Evolutionary conservation across 2,329 filamentous ascomycete genomes (phyloP).

Genomic region (Fusarium mangiferae): DNA sequence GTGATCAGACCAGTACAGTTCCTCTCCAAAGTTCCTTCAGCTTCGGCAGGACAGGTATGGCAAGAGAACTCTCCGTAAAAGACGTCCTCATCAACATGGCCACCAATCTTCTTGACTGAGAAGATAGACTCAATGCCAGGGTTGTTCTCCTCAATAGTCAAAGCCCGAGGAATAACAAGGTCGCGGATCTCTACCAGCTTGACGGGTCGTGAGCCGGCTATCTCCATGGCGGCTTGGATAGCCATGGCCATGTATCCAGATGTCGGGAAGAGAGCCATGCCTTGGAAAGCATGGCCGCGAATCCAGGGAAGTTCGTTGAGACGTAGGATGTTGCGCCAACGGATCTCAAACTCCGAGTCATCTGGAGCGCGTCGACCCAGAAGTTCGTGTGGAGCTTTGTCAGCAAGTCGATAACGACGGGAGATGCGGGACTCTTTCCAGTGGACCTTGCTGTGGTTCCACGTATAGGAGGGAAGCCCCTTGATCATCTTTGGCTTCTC

Average conservation of each 20-base stretch:
- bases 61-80: background rate
- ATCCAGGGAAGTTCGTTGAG: constrained; percentile 1
- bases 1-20: background rate
- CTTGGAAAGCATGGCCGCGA: background rate
- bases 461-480: background rate
- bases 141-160: background rate
- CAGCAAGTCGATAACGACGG: background rate
- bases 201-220: background rate
- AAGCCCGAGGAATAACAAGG: background rate
- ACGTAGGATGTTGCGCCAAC: background rate
- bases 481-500: background rate
- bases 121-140: constrained; percentile 6
- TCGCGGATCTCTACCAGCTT: background rate
- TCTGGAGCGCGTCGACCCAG: background rate
- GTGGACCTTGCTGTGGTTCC: background rate
- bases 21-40: background rate
- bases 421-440: constrained; percentile 3
- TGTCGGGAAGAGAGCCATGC: background rate
- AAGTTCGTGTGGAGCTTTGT: background rate
- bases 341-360: background rate
- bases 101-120: background rate
- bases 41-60: background rate
- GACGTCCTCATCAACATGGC: background rate
- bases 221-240: background rate
- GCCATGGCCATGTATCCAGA: background rate